A percentile compares a stretch with the other conserved stretches of the same genome.
phyloP scores from a whole-genome alignment of 805 yeast species.

The Saitoella complicata region DNA sequence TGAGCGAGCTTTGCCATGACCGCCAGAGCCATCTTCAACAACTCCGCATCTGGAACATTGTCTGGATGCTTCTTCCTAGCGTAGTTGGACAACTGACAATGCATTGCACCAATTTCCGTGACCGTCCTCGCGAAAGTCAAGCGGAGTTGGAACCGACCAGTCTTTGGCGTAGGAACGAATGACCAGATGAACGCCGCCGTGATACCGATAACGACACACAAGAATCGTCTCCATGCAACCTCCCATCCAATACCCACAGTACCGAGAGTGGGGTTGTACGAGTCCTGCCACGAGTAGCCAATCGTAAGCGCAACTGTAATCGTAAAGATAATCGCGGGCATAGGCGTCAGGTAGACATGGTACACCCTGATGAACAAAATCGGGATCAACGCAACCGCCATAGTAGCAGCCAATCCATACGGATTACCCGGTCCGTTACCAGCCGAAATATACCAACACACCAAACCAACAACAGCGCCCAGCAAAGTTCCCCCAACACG shows the following conservation, averaged over 20 bases:
- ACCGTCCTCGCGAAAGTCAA: conserved; percentile 15
- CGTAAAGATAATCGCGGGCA: conserved; percentile 18
- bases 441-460: conserved; percentile 21
- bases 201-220: conserved; percentile 20
- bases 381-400: conserved; percentile 15
- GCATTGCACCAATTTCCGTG: conserved; percentile 17
- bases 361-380: conserved; percentile 20
- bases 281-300: conserved; percentile 21
- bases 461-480: conserved; percentile 21
- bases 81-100: conserved; percentile 18
- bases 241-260: conserved; percentile 18
- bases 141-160: conserved; percentile 20
- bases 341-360: conserved; percentile 16
- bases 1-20: no score
- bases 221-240: conserved; percentile 22
- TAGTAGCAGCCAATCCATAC: conserved; percentile 20
- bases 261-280: conserved; percentile 11
- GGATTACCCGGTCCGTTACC: conserved; percentile 22
- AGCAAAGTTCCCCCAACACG: conserved; percentile 18
- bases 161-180: conserved; percentile 18
- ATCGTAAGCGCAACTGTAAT: conserved; percentile 18
- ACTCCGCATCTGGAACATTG: no score
- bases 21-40: no score
- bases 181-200: conserved; percentile 19
- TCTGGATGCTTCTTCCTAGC: conserved; percentile 6